Evolutionary conservation across 306 rosid genomes (phyloP), one percentile per base, ranked within the genome.

Genomic region (Ormosia emarginata): DNA sequence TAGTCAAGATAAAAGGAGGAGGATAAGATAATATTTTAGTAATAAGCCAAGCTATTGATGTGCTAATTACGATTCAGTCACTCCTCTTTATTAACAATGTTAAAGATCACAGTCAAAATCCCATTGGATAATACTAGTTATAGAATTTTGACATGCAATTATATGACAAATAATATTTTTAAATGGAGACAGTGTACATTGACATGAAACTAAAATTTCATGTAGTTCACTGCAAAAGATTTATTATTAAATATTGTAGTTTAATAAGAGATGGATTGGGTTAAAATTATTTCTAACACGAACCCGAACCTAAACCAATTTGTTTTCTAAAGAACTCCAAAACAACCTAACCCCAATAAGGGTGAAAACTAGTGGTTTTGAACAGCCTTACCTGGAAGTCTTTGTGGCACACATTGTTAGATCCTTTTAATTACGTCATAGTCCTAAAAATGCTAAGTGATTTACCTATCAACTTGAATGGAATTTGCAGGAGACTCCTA

Each of bases 401-500:
- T 58, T 67, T 17, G 77, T 18, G 78, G 67, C 7, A 24, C 32
- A 39, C 79, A 74, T 41, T 43, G 30, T 47, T 75, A 62, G 32
- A 39, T 78, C 75, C 59, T 53, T 29, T 81, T 62, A 39, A 41
- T 71, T 57, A 59, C 52, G 17, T 29, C 58, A n/a, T 13, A 73
- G 55, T 80, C 58, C 41, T 71, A 44, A 33, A 73, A 41, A 52
- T 63, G 32, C 29, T 7, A 37, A 71, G 32, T 39, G 47, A 71
- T 67, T 79, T 74, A 56, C 61, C 14, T 6, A 55, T 79, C 81
- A 72, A 67, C 79, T 53, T 81, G 75, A 71, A 44, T 82, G 87
- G 67, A 73, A 79, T 78, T 76, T 83, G 86, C 86, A 95, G 99
- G 97, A 88, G 79, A 83, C 90, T 36, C 87, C 89, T 79, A 46